Evolutionary conservation across 1,139 yeast species (phyloP).

Genomic region (Taphrina deformans): DNA sequence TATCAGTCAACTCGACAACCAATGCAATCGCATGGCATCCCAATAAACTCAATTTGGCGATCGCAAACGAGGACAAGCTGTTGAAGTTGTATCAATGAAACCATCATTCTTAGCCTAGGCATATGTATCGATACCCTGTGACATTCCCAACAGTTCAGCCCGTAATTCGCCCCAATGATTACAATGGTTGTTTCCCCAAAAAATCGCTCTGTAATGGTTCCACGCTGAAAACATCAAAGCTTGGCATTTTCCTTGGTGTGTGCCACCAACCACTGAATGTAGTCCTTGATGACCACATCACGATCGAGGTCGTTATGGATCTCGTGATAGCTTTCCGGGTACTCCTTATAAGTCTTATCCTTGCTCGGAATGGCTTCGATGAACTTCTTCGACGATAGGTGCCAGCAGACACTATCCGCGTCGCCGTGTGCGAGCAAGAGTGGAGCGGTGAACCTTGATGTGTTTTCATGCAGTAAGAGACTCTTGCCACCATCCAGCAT

Average conservation of each 20-base stretch:
- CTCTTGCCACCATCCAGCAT: conserved; percentile 24
- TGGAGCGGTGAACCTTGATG: conserved; percentile 35
- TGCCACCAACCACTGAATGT: neutral
- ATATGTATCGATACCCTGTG: neutral
- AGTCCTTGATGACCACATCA: conserved; percentile 9
- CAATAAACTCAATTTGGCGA: conserved; percentile 43
- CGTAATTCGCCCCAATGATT: too few relatives aligned
- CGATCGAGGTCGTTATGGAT: conserved; percentile 18
- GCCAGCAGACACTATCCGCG: conserved; percentile 38
- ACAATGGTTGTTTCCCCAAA: too few relatives aligned
- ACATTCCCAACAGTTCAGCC: too few relatives aligned
- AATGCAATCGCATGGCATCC: conserved; percentile 45
- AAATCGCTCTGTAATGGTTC: too few relatives aligned
- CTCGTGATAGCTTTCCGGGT: conserved; percentile 39
- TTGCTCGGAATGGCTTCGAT: conserved; percentile 36
- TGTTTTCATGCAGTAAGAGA: conserved; percentile 31
- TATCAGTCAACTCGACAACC: conserved; percentile 38
- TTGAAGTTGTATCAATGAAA: conserved; percentile 9
- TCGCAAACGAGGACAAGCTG: conserved; percentile 37
- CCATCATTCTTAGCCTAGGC: neutral
- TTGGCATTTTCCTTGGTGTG: conserved; percentile 4
- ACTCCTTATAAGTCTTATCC: conserved; percentile 38
- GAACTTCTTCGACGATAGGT: conserved; percentile 37
- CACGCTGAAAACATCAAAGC: neutral
- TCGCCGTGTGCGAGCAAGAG: conserved; percentile 39